phyloP scores from a whole-genome alignment of 345 rosid genomes.

The Pistacia vera region DNA sequence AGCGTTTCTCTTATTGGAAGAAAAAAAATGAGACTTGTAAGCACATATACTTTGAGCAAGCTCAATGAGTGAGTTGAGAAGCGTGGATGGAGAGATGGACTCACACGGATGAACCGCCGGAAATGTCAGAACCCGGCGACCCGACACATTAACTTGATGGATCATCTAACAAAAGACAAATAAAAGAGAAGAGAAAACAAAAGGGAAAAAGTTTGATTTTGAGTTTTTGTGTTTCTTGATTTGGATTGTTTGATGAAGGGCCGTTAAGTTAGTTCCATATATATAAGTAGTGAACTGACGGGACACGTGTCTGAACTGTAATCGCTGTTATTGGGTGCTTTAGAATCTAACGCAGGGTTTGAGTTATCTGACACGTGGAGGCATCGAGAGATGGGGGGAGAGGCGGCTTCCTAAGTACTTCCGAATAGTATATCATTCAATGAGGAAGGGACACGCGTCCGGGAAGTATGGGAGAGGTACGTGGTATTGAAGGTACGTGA shows the following conservation, averaged over 20 bases:
- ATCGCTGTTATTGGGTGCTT: not conserved
- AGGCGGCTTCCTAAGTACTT: constrained; percentile 30
- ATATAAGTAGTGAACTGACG: not conserved
- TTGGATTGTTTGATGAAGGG: constrained; percentile 6
- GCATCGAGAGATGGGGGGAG: not conserved
- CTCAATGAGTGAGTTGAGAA: constrained; percentile 52
- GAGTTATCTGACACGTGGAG: not conserved
- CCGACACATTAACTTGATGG: constrained; percentile 30
- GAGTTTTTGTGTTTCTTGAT: constrained; percentile 14
- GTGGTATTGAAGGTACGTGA: constrained; percentile 39
- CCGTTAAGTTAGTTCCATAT: not conserved
- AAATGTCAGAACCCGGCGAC: constrained; percentile 64
- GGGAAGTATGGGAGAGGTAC: constrained; percentile 16
- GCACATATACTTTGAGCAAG: constrained; percentile 43
- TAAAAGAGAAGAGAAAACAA: not conserved
- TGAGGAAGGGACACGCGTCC: constrained; percentile 33
- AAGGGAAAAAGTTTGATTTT: constrained; percentile 5
- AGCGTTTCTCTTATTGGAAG: constrained; percentile 50
- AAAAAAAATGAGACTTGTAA: constrained; percentile 41
- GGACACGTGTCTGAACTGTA: constrained; percentile 22
- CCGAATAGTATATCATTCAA: not conserved
- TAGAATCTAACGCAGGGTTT: not conserved
- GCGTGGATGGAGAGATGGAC: constrained; percentile 41
- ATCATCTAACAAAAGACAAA: constrained; percentile 36
- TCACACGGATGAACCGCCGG: constrained; percentile 71